Evolutionary conservation across 2,329 filamentous ascomycete genomes (phyloP), one percentile per base, ranked within the genome.

Genomic region (Talaromyces sp.): DNA sequence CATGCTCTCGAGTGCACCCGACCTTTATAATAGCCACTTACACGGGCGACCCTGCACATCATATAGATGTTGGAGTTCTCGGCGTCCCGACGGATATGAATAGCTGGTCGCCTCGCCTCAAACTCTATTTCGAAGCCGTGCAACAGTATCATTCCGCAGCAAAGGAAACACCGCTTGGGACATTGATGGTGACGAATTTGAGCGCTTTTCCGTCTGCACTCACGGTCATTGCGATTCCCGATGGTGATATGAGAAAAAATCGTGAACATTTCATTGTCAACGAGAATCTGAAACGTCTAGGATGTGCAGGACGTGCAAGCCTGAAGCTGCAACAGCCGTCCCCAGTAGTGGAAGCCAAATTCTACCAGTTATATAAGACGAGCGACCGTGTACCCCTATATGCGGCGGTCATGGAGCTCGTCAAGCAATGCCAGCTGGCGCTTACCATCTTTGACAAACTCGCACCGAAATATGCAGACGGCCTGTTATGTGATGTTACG

Each of bases 11-110:
- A 59, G 84, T 87, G 62, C 92, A 96, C 66, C 93, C 93, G 0
- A 97, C 93, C 16, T 90, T 96, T 66, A 86, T 96, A 57, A 96
- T 98, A 67, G 90, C 90, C 46, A 96, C 93, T 2, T 97, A 95
- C 72, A 98, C 93, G 0, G 95, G 93, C 61, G 92, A 97, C 69
- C 82, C 86, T 37, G 87, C 86, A 37, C 90, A 96, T 74, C 85
- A 82, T 0, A 87, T 96, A n/a, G 78, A 89, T 8, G 92, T 91
- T 4, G 88, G 89, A 3, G 88, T 98, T 9, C 79, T 98, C 52
- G 88, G 88, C 57, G 88, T 97, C 5, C 93, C 93, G 0, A 86
- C 85, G 12, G 89, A 97, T 70, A 89, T 96, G 74, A 82, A 80
- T 8, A 79, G 84, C 46, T 97, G 93, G 93, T 93, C 92, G 2